These are phyloP conservation scores for Gymnopilus dilepis DNA, from an alignment of 768 basidiomycete genomes.

Conservation along the genomic window DNA sequence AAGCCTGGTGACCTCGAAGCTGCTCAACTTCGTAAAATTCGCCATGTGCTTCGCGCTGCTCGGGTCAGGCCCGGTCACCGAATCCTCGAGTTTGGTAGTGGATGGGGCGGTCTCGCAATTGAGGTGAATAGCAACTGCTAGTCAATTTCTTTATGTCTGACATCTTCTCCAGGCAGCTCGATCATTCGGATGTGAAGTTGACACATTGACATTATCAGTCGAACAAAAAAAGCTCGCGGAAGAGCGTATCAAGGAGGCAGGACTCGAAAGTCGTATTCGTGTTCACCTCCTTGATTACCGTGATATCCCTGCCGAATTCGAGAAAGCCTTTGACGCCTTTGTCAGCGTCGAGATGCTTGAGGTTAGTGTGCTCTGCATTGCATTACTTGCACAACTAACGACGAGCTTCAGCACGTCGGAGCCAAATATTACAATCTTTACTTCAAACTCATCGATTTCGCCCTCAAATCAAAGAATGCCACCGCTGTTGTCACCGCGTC, in stretches of 20 bases:
- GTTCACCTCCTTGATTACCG: slow-evolving; percentile 93
- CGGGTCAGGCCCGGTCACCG: slow-evolving; percentile 80
- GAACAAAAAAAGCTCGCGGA: slow-evolving; percentile 91
- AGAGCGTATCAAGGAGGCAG: slow-evolving; percentile 76
- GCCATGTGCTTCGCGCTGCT: slow-evolving; percentile 78
- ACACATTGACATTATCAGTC: slow-evolving; percentile 85
- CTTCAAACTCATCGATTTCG: slow-evolving; percentile 78
- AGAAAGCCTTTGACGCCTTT: slow-evolving; percentile 80
- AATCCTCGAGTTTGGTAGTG: slow-evolving; percentile 88
- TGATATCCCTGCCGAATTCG: slow-evolving; percentile 81
- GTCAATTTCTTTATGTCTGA: slow-evolving; percentile 1
- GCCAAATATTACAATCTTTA: slow-evolving; percentile 67
- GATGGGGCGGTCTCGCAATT: slow-evolving; percentile 94
- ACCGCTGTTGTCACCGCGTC: slow-evolving; percentile 73
- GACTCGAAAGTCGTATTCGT: slow-evolving; percentile 70
- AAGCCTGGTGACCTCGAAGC: slow-evolving; percentile 73
- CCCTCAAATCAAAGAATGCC: slow-evolving; percentile 71
- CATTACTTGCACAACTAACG: slow-evolving; percentile 26
- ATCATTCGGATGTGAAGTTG: slow-evolving; percentile 80
- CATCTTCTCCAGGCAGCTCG: slow-evolving; percentile 58
- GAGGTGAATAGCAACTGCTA: slow-evolving; percentile 52
- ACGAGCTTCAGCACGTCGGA: slow-evolving; percentile 50
- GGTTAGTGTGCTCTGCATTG: slow-evolving; percentile 36
- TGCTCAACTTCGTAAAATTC: slow-evolving; percentile 85
- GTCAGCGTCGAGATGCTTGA: slow-evolving; percentile 86